Evolutionary conservation across 169 alveolate genomes (phyloP), one percentile per base, ranked within the genome.

Genomic region (Fabrea salina): DNA sequence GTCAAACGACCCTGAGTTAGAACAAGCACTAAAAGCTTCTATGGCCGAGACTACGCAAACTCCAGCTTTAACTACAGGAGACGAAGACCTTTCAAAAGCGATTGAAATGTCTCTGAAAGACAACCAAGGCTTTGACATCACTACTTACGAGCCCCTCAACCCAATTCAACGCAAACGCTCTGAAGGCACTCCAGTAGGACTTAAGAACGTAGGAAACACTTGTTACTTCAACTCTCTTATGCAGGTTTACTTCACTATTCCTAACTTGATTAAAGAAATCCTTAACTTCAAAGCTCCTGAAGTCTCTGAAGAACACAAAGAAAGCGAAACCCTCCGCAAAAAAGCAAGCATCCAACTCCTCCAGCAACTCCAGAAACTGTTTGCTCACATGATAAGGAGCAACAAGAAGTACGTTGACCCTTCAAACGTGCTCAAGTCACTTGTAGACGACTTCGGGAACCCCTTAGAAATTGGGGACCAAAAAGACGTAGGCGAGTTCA

Each of bases 401-500:
- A 54, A 74, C 25, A 50, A 43, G 25, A 74, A 51, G 50, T 74
- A 54, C 49, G 37, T 74, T 16, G 71, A 74, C 74, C 81, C 81
- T 16, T n/a, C 57, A 1, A 30, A 51, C 37, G 81, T 74, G 4
- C 22, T 74, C 6, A 13, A 44, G 13, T 16, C 49, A 3, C 25
- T 74, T 25, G 50, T 54, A 4, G 74, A 74, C 54, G 81, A 74
- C 13, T 54, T 25, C 3, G 74, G 74, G 32, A 74, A 74, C 32
- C n/a, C 22, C 13, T 4, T 74, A 19, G 43, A 51, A 25, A 39
- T 74, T 30, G 81, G 81, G 58, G 74, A 74, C 19, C 58, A 74
- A 39, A 74, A 74, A 32, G 81, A 74, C 39, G 71, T 74, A 4
- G 81, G 81, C 11, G 81, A 74, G 81, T 74, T 74, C 22, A 74